Percentiles rank a stretch among this genome's conserved stretches.
These are phyloP conservation scores for Pugionium dolabratum DNA, from an alignment of 345 rosid genomes.

Conservation along the genomic window DNA sequence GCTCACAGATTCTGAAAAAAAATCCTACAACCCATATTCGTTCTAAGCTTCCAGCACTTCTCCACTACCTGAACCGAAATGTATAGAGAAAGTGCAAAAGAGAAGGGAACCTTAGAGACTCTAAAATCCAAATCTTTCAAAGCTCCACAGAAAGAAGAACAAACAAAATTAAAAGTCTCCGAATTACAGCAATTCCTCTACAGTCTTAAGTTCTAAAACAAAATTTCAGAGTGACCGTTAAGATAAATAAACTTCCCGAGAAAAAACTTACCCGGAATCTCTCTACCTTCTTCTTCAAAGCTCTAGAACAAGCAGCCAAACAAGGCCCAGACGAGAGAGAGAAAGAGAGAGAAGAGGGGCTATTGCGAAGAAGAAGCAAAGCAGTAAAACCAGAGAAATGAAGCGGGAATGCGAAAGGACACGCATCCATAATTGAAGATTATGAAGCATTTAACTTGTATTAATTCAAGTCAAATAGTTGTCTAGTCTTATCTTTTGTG, in stretches of 20 bases:
- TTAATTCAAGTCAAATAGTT: not conserved
- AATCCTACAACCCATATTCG: slow-evolving; percentile 4
- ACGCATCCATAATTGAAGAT: not conserved
- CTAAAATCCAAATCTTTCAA: slow-evolving; percentile 3
- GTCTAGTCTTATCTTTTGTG: slow-evolving; percentile 2
- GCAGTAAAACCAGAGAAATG: slow-evolving; percentile 3
- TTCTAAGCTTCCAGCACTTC: not conserved
- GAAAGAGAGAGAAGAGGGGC: not conserved
- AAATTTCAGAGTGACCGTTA: not conserved
- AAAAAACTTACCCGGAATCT: slow-evolving; percentile 11
- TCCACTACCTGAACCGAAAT: not conserved
- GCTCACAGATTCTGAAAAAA: slow-evolving; percentile 13
- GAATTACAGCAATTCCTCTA: not conserved
- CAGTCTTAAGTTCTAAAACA: not conserved
- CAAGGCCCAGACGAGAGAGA: not conserved
- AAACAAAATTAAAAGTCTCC: not conserved
- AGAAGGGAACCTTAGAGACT: not conserved
- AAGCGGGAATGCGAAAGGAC: slow-evolving; percentile 34
- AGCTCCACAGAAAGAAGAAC: not conserved
- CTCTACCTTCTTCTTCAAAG: not conserved
- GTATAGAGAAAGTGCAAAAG: not conserved
- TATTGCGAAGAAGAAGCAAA: not conserved
- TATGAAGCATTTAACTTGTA: not conserved
- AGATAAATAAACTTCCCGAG: not conserved
- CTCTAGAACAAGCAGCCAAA: not conserved